Base-by-base conservation (phyloP, 1,284 basidiomycete species). In the Cryptococcus sp. region DNA sequence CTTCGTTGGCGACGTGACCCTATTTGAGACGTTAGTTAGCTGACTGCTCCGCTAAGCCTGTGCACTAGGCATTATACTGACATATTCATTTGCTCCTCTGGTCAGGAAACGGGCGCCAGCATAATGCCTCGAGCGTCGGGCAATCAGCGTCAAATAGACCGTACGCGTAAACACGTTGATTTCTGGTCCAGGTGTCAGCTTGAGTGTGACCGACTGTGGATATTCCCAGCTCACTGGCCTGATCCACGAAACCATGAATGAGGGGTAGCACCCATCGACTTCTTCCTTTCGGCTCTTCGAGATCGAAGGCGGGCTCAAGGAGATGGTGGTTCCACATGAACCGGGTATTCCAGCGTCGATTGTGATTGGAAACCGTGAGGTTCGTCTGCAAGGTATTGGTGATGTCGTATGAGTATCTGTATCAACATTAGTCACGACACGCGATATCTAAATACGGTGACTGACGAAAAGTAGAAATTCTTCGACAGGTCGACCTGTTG, bases 1-100 rank as follows among this genome's bases (percentile, higher is more conserved):
- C 96, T 78, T 99, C 96, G 71, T 99, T 99, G 1, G 95, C 96
- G 1, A 99, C 96, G 72, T 97, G 91, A 2, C 96, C 96, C 90
- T 94, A 68, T 4, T 2, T 38, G n/a, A 47, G 41, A 13, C 20
- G 20, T 47, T 22, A 60, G 39, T 54, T 42, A 49, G 48, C 4
- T 35, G 7, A 35, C 17, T 20, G 17, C 16, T n/a, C 27, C 39
- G 13, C 19, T 0, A 3, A 20, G 31, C 10, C 10, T 23, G 8
- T 10, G 19, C 15, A 11, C 5, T 19, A 39, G 8, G 7, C 13
- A 10, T 35, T 35, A 44, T 7, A 55, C 65, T 62, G 38, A 76
- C 76, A 54, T 75, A 63, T 66, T 94, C 90, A 70, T 97, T 94
- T 20, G 94, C 91, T 1, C 96, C 96, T 56, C 96, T 85, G 62